A percentile compares a stretch with the other conserved stretches of the same genome.
These are phyloP conservation scores for Cladophialophora carrionii DNA, from an alignment of 2,329 filamentous ascomycete genomes.

Conservation along the genomic window DNA sequence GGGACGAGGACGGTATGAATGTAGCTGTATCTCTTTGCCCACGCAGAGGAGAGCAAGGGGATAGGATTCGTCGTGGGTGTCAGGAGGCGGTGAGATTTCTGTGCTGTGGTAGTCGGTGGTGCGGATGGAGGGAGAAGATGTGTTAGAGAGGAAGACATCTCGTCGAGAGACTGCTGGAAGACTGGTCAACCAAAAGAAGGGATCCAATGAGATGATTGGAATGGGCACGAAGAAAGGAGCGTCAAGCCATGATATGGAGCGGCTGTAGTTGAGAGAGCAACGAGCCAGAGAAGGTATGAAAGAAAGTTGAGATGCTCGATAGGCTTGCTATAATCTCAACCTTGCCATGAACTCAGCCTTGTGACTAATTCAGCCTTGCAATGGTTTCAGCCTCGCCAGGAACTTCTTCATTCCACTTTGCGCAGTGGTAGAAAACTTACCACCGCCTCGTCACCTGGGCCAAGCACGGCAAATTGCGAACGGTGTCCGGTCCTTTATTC, in stretches of 20 bases:
- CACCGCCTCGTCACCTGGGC: no score
- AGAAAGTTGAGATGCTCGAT: neutral
- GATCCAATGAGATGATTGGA: neutral
- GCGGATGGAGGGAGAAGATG: conserved; percentile 28
- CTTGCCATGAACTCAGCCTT: no score
- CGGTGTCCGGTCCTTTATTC: no score
- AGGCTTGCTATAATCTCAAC: no score
- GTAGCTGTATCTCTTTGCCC: conserved; percentile 62
- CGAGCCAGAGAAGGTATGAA: neutral
- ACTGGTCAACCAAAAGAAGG: neutral
- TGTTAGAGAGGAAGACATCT: conserved; percentile 26
- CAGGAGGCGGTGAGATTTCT: conserved; percentile 30
- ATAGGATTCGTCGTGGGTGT: conserved; percentile 45
- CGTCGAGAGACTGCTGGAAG: neutral
- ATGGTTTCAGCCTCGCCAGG: no score
- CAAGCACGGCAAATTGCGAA: no score
- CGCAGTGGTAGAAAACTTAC: no score
- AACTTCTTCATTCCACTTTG: no score
- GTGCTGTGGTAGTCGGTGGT: conserved; percentile 15
- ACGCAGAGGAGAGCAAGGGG: conserved; percentile 52
- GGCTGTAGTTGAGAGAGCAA: neutral
- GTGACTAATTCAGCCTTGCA: no score
- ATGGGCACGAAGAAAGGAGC: neutral
- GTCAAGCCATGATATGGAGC: neutral
- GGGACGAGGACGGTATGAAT: conserved; percentile 70